These are phyloP conservation scores for Colletotrichum chlorophyti DNA, from an alignment of 2,329 filamentous ascomycete species.

Conservation along the genomic window DNA sequence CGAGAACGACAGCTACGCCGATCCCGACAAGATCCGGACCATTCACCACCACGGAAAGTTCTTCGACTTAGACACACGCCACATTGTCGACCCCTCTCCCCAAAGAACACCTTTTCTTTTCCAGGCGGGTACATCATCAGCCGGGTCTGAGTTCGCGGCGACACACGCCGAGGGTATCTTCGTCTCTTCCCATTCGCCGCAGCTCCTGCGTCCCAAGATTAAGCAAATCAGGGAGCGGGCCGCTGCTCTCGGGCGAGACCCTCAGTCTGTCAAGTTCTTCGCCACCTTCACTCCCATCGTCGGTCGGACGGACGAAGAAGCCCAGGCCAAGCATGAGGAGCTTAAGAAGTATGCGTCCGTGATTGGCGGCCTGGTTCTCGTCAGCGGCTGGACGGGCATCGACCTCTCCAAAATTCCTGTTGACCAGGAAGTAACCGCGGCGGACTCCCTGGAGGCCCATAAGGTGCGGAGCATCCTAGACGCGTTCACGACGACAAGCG, in stretches of 20 bases:
- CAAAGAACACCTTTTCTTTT: slow-evolving; percentile 64
- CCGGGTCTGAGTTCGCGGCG: slow-evolving; percentile 62
- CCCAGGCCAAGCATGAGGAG: slow-evolving; percentile 57
- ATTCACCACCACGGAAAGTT: slow-evolving; percentile 57
- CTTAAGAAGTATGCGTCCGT: slow-evolving; percentile 58
- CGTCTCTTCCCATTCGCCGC: slow-evolving; percentile 59
- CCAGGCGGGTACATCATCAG: slow-evolving; percentile 65
- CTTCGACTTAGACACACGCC: slow-evolving; percentile 39
- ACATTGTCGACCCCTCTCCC: slow-evolving; percentile 60
- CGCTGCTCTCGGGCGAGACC: slow-evolving; percentile 58
- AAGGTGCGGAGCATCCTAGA: slow-evolving; percentile 57
- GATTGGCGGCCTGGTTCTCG: slow-evolving; percentile 60
- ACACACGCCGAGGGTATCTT: slow-evolving; percentile 68
- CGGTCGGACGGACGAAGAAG: slow-evolving; percentile 58
- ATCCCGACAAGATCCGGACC: slow-evolving; percentile 63
- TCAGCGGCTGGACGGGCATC: slow-evolving; percentile 66
- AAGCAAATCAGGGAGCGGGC: slow-evolving; percentile 59
- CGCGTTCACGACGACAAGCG: slow-evolving; percentile 54
- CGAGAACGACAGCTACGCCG: slow-evolving; percentile 61
- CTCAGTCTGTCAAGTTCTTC: slow-evolving; percentile 63
- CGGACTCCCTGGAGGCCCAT: slow-evolving; percentile 59
- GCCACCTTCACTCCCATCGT: slow-evolving; percentile 57
- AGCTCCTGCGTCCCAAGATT: slow-evolving; percentile 56
- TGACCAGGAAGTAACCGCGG: slow-evolving; percentile 62
- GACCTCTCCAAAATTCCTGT: slow-evolving; percentile 63